These are phyloP conservation scores for Xylaria sp. DNA, from an alignment of 2,329 filamentous ascomycete species.

Conservation along the genomic window DNA sequence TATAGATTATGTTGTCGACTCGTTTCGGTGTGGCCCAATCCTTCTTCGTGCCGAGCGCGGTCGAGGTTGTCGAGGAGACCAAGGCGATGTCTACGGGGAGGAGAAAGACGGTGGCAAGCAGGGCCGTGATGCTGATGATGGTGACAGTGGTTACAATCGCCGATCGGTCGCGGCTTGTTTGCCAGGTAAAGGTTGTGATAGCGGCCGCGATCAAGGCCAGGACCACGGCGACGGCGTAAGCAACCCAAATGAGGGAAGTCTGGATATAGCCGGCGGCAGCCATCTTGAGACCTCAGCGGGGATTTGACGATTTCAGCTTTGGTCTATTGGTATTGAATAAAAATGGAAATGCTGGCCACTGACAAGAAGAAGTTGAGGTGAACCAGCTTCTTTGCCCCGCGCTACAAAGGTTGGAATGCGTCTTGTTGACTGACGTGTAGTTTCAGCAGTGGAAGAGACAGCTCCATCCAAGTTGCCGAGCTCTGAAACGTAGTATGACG, in stretches of 20 bases:
- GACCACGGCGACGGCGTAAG: constrained; percentile 85
- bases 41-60: constrained; percentile 83
- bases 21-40: constrained; percentile 90
- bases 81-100: constrained; percentile 96
- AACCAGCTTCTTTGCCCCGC: constrained; percentile 29
- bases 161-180: constrained; percentile 87
- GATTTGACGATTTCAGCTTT: not conserved
- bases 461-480: not conserved
- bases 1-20: constrained; percentile 80
- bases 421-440: constrained; percentile 18
- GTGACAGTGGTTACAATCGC: constrained; percentile 83
- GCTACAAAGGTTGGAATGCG: constrained; percentile 31
- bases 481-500: constrained; percentile 31
- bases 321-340: not conserved
- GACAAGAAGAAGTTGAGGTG: constrained; percentile 15
- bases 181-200: constrained; percentile 92
- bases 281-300: constrained; percentile 40
- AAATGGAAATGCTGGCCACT: constrained; percentile 9
- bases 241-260: constrained; percentile 92
- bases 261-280: constrained; percentile 73
- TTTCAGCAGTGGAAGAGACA: constrained; percentile 10
- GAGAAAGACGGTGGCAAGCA: constrained; percentile 91
- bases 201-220: constrained; percentile 81
- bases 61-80: constrained; percentile 85
- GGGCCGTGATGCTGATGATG: constrained; percentile 84